Evolutionary conservation across 352 stramenopile genomes (phyloP).

Genomic region (Phytophthora citricola): DNA sequence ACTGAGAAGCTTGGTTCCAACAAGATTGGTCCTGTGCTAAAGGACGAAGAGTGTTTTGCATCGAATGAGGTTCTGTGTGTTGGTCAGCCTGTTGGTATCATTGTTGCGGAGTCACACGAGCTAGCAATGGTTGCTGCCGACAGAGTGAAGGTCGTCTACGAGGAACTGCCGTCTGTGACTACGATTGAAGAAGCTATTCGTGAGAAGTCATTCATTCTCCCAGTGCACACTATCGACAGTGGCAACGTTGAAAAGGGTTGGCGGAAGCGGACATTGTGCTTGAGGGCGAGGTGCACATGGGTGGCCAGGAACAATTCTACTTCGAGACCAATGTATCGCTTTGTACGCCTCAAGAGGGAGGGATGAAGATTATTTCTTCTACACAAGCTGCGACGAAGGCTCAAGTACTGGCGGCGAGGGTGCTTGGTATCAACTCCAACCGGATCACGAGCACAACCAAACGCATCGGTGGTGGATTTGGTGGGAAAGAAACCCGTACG

Average conservation of each 20-base stretch:
- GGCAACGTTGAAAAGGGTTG: slow-evolving; percentile 84
- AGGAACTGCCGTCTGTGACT: slow-evolving; percentile 89
- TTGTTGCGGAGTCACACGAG: slow-evolving; percentile 86
- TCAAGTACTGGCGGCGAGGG: slow-evolving; percentile 90
- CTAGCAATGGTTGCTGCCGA: slow-evolving; percentile 78
- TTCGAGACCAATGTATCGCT: slow-evolving; percentile 92
- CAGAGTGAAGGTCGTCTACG: slow-evolving; percentile 91
- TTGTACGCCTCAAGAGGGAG: slow-evolving; percentile 83
- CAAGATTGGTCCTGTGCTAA: slow-evolving; percentile 80
- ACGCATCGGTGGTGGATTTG: slow-evolving; percentile 96
- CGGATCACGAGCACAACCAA: slow-evolving; percentile 94
- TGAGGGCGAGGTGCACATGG: slow-evolving; percentile 90
- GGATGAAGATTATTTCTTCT: slow-evolving; percentile 94
- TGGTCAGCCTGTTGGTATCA: slow-evolving; percentile 82
- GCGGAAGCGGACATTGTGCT: slow-evolving; percentile 76
- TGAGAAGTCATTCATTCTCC: slow-evolving; percentile 90
- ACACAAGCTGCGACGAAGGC: slow-evolving; percentile 95
- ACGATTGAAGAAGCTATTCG: slow-evolving; percentile 96
- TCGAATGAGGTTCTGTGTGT: slow-evolving; percentile 73
- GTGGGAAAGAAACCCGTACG: slow-evolving; percentile 95
- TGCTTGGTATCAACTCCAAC: slow-evolving; percentile 90
- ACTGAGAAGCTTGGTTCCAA: slow-evolving; percentile 72
- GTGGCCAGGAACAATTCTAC: slow-evolving; percentile 97
- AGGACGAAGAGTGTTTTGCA: slow-evolving; percentile 91
- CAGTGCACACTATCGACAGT: slow-evolving; percentile 82